A percentile compares a stretch with the other conserved stretches of the same genome.
Conservation (phyloP, 2,329 filamentous ascomycete species). For the Penicillium olsonii region DNA sequence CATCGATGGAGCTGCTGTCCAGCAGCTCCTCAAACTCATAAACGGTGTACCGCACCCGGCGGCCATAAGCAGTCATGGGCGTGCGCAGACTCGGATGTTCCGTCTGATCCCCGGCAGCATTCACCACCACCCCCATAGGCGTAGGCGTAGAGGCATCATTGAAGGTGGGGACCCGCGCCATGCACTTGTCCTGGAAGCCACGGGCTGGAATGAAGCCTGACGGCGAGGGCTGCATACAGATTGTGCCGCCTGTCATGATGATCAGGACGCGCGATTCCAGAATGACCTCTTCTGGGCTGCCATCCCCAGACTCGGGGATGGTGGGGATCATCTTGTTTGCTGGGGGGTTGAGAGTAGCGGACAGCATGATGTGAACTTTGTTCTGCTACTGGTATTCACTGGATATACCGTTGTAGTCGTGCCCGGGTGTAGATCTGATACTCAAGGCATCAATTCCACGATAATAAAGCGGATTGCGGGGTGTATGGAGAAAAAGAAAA, state of each 20-base stretch:
- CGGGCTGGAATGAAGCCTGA: constrained; percentile 78
- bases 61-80: constrained; percentile 75
- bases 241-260: constrained; percentile 80
- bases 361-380: neutral
- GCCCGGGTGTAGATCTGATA: neutral
- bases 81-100: constrained; percentile 72
- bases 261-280: constrained; percentile 82
- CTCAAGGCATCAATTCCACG: constrained; percentile 6
- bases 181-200: constrained; percentile 78
- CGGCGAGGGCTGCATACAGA: constrained; percentile 83
- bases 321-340: constrained; percentile 21
- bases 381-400: no score
- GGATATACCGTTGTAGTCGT: neutral
- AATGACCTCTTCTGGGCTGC: constrained; percentile 24
- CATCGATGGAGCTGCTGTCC: constrained; percentile 87
- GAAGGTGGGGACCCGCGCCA: constrained; percentile 80
- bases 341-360: neutral
- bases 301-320: constrained; percentile 26
- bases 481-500: constrained; percentile 10
- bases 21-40: constrained; percentile 82
- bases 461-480: constrained; percentile 8
- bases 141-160: constrained; percentile 70
- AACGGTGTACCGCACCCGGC: constrained; percentile 79
- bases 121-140: constrained; percentile 57
- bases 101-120: constrained; percentile 50